Base-by-base conservation (phyloP, 192 early-diverging fungal species). In the Umbelopsis ramanniana region DNA sequence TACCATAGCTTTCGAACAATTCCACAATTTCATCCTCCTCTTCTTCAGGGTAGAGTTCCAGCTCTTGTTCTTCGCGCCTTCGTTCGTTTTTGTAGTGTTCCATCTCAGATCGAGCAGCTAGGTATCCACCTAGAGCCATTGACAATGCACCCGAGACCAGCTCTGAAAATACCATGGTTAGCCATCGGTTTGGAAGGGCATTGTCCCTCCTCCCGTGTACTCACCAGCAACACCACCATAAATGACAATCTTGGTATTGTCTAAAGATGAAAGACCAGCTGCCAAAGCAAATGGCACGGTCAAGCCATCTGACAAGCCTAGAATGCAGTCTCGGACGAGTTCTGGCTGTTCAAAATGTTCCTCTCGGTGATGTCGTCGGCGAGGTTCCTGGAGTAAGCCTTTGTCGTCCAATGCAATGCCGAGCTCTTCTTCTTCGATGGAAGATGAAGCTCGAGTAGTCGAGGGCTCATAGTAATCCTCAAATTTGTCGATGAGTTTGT, bases 241-340 rank as follows among this genome's bases (percentile, higher is more conserved):
- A 19, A 90, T 76, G 0, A 91, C 89, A 68, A 89, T 71, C 8
- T 71, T 66, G 21, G 80, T 74, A 66, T 82, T 76, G n/a, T 84
- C 81, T 19, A 88, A 68, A 17, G 85, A 79, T 3, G 83, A 78
- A 23, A 91, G 74, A 48, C 89, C 89, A 11, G 89, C 89, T 21
- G 89, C 86, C 12, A 91, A 74, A 10, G 88, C 89, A 79, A 91
- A 91, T 6, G 89, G 89, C 1, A 91, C 79, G 1, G 82, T 81
- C 21, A 84, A 53, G 0, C 82, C 82, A 69, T 83, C 82, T 10
- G 78, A 68, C 21, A 83, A 52, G n/a, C 82, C 82, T 19, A 84
- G 43, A 50, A 84, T 76, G 45, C 74, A 76, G 73, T 83, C 82
- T 24, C 77, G 68, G 15, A 84, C 68, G 23, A 81, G 38, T 67